Conservation (phyloP, 306 rosid species). For the Carpinus viminea region DNA sequence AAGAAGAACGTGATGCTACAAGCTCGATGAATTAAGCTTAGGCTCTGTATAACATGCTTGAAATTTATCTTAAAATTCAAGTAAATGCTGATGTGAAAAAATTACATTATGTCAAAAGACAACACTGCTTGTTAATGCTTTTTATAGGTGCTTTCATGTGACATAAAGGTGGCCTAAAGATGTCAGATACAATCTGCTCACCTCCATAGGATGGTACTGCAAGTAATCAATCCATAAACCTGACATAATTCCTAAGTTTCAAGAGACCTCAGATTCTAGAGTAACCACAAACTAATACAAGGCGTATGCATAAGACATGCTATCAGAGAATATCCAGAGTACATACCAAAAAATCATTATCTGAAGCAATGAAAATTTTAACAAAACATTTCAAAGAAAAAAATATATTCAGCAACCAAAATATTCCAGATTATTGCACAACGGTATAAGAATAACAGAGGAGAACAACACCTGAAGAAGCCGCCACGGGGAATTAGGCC, state of each 20-base stretch:
- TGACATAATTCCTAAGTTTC: not conserved
- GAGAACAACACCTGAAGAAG: conserved; percentile 73
- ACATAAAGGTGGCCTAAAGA: not conserved
- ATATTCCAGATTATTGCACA: not conserved
- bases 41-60: conserved; percentile 4
- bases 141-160: no score
- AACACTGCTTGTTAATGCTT: no score
- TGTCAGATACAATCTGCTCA: not conserved
- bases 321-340: not conserved
- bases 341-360: not conserved
- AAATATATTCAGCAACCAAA: not conserved
- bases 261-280: conserved; percentile 1
- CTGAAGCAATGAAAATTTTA: not conserved
- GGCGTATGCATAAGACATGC: not conserved
- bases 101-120: not conserved
- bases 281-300: conserved; percentile 4
- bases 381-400: not conserved
- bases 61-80: not conserved
- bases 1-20: not conserved
- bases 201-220: not conserved
- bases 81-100: not conserved
- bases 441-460: not conserved
- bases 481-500: conserved; percentile 99
- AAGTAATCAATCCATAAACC: not conserved
- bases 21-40: conserved; percentile 18